Evolutionary conservation across 371 early-diverging fungal species (phyloP).

Genomic region (Mycotypha africana): DNA sequence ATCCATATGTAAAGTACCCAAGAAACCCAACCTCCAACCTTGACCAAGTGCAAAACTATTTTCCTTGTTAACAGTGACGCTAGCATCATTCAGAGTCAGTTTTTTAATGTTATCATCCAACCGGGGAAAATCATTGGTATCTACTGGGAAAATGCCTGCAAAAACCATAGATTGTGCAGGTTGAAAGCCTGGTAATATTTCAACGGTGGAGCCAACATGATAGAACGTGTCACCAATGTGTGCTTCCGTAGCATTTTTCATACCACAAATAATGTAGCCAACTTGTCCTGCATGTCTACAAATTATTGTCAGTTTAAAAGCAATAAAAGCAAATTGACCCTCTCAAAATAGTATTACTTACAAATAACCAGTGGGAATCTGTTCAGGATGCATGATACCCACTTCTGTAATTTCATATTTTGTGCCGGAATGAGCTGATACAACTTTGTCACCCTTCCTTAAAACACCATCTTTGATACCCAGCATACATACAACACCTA

Average conservation of each 20-base stretch:
- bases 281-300: constrained; percentile 89
- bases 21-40: constrained; percentile 95
- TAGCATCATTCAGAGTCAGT: constrained; percentile 91
- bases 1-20: constrained; percentile 97
- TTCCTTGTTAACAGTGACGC: constrained; percentile 86
- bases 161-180: constrained; percentile 93
- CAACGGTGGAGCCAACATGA: constrained; percentile 52
- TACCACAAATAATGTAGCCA: constrained; percentile 88
- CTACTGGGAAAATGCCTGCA: constrained; percentile 92
- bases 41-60: constrained; percentile 89
- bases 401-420: constrained; percentile 88
- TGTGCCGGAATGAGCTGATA: constrained; percentile 67
- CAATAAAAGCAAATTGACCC: constrained; percentile 5
- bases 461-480: constrained; percentile 84
- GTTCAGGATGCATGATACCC: constrained; percentile 96
- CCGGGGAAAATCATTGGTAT: constrained; percentile 81
- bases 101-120: constrained; percentile 89
- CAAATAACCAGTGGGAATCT: constrained; percentile 66
- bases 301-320: neutral
- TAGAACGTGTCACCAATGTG: constrained; percentile 96
- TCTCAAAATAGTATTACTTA: constrained; percentile 51
- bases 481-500: constrained; percentile 92
- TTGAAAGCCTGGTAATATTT: constrained; percentile 85
- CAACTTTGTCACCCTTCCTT: constrained; percentile 79
- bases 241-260: constrained; percentile 92